Evolutionary conservation across 2,329 filamentous ascomycete species (phyloP), one percentile per base, ranked within the genome.

Genomic region (Cladophialophora exuberans): DNA sequence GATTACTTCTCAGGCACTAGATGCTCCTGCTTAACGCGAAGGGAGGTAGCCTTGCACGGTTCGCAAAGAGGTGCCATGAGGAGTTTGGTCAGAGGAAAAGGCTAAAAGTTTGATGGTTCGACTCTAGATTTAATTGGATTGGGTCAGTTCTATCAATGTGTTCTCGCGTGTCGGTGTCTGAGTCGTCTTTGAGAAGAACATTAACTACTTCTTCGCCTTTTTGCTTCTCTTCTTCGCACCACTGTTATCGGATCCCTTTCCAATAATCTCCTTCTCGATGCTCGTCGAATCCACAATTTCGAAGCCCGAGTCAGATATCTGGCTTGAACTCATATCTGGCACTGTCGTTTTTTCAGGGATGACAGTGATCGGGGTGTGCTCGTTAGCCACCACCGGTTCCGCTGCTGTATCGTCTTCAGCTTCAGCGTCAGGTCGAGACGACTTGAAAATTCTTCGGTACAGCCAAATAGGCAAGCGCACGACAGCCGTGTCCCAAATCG

Each of bases 401-500:
- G 45, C 46, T 9, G 28, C 9, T 17, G 51, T 28, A 17, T 33
- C 17, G 3, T 22, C 18, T 15, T 63, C 57, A 13, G 55, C 48
- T 13, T 25, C 36, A 15, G 53, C 22, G 10, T 49, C 35, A n/a
- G 54, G 54, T 15, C 49, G 84, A 73, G 68, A 63, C 23, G 66
- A 55, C 51, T 82, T 81, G 36, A 81, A 60, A 4, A 79, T 81
- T 55, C 77, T 75, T 49, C 72, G 78, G 75, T 87, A 94, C 53
- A 83, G 69, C 83, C 86, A 95, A 51, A 86, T 69, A 1, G 94
- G 94, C 4, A 96, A 76, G 49, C 87, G 87, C 72, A 88, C 83
- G 39, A 97, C 80, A 57, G 91, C 85, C 0, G 94, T 99, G 68
- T 97, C 89, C 60, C 75, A 82, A 70, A 97, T 75, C 2, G 86